Percentiles rank a stretch among this genome's conserved stretches.
Conservation (phyloP, 768 basidiomycete species). For the Suillus subluteus region DNA sequence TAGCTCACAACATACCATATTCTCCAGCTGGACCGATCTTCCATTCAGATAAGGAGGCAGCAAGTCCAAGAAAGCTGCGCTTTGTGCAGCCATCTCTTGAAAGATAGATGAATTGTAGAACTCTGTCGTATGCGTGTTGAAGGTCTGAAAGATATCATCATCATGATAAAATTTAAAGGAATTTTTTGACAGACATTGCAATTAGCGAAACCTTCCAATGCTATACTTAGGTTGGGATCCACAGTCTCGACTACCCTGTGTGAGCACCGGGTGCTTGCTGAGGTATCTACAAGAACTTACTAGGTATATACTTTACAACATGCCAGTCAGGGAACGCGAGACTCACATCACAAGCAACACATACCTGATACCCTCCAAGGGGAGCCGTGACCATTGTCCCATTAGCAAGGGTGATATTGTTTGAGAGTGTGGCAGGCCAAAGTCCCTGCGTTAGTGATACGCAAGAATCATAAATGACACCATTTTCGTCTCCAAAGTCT, state of each 20-base stretch:
- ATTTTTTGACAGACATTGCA: conserved; percentile 49
- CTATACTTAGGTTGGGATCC: conserved; percentile 60
- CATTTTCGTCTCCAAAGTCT: conserved; percentile 71
- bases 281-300: conserved; percentile 29
- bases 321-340: conserved; percentile 21
- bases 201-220: conserved; percentile 66
- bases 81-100: conserved; percentile 45
- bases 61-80: conserved; percentile 49
- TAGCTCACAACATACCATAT: conserved; percentile 50
- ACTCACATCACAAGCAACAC: conserved; percentile 9
- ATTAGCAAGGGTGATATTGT: conserved; percentile 65
- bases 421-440: conserved; percentile 52
- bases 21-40: conserved; percentile 51
- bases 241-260: conserved; percentile 58
- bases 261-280: conserved; percentile 10
- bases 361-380: conserved; percentile 65
- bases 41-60: conserved; percentile 59
- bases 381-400: conserved; percentile 62
- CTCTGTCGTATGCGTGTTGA: conserved; percentile 45
- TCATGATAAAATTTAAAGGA: neutral
- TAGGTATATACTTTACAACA: conserved; percentile 43
- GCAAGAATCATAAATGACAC: conserved; percentile 68
- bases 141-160: conserved; percentile 41
- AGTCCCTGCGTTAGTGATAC: conserved; percentile 71
- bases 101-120: conserved; percentile 63